Base-by-base conservation (phyloP, 257 asterid genomes). In the Capsicum baccatum region DNA sequence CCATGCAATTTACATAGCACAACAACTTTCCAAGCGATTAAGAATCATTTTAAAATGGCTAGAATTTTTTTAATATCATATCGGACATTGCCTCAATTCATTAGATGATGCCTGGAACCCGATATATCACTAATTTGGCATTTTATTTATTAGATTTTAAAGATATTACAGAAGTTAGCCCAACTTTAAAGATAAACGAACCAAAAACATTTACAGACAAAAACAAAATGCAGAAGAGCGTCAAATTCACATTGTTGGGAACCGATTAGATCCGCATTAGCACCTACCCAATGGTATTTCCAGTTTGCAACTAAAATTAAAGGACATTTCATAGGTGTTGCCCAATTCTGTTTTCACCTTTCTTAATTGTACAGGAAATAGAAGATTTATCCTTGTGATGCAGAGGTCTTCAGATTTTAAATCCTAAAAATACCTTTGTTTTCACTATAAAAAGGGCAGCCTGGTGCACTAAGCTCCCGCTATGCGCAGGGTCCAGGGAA, bases 41-140 rank as follows among this genome's bases (percentile, higher is more conserved):
- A 44, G 47, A 33, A 5, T 9, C 11, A 33, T 11, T 26, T 21
- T 26, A 5, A 5, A 64, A 64, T 64, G 9, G 39, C 9, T 64
- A 7, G 14, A 26, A 26, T 0, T 33, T 64, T 64, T 63, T 21
- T 33, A 5, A 33, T 9, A 64, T 9, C 47, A 11, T 16, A 64
- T 64, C 5, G 17, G 44, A 26, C 44, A 64, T 33, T 66, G 48
- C 47, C 47, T 35, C 48, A 35, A 71, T 73, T 47, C 59, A 73
- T 73, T 19, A 73, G 9, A 19, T 48, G 59, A 73, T 19, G 59
- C 48, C 59, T 73, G 80, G 80, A 73, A 44, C 57, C 79, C 57
- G 16, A 16, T 9, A 33, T 70, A 70, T 17, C 9, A 9, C 17
- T 2, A 5, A 70, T 42, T 70, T 6, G 56, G 79, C 56, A 42